Conservation (phyloP, 495 filamentous ascomycete genomes). For the Aspergillus olivimuriae region DNA sequence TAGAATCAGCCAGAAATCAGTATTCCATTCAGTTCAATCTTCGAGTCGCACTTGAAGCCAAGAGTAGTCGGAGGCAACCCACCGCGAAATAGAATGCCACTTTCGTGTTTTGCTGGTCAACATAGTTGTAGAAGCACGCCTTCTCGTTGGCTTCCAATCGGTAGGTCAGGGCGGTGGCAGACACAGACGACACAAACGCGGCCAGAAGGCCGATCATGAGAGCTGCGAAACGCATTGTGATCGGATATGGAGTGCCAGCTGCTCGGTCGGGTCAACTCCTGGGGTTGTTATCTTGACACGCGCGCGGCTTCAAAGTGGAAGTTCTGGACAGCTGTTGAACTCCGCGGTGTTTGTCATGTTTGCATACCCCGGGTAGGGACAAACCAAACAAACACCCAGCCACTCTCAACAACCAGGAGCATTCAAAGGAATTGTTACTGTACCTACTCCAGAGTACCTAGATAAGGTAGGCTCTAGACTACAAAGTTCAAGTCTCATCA, state of each 20-base stretch:
- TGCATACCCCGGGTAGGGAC: slow-evolving; percentile 18
- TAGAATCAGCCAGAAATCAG: slow-evolving; percentile 20
- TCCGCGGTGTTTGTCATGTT: slow-evolving; percentile 32
- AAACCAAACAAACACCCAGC: slow-evolving; percentile 5
- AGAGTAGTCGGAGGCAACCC: slow-evolving; percentile 23
- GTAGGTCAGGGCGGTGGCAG: slow-evolving; percentile 90
- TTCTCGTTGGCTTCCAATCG: slow-evolving; percentile 85
- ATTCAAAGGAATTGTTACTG: no score
- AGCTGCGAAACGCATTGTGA: slow-evolving; percentile 35
- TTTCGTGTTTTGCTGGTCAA: slow-evolving; percentile 67
- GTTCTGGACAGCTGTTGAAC: slow-evolving; percentile 35
- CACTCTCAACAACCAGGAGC: no score
- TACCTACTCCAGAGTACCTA: no score
- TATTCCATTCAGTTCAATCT: not conserved
- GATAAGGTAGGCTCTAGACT: no score
- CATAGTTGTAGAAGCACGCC: slow-evolving; percentile 85
- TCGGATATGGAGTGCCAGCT: slow-evolving; percentile 7
- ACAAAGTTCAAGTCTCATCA: no score
- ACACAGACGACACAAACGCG: slow-evolving; percentile 51
- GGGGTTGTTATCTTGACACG: slow-evolving; percentile 3
- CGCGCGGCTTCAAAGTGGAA: slow-evolving; percentile 19
- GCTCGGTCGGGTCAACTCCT: slow-evolving; percentile 10
- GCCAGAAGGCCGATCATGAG: slow-evolving; percentile 55
- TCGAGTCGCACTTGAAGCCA: not conserved
- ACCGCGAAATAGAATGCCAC: slow-evolving; percentile 99